Conservation (phyloP, 2,329 filamentous ascomycete species). For the Cercospora sp. region DNA sequence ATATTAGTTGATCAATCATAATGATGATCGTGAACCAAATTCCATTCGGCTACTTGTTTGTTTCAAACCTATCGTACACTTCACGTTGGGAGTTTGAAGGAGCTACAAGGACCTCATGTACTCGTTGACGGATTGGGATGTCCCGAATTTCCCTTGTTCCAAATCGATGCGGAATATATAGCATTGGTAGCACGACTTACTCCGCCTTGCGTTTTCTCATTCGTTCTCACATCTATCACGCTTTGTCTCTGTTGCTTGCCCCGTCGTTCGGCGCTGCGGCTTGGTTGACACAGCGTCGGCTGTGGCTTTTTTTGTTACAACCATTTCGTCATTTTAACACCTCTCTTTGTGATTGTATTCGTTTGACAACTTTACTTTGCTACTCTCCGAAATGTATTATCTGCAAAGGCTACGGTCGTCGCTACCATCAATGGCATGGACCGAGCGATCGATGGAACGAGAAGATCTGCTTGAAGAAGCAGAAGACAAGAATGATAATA, state of each 20-base stretch:
- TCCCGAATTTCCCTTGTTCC: neutral
- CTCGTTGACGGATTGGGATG: neutral
- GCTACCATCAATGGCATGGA: neutral
- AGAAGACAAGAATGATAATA: neutral
- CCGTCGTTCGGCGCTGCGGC: neutral
- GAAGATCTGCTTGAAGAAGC: conserved; percentile 5
- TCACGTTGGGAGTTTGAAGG: neutral
- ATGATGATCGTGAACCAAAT: neutral
- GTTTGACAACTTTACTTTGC: neutral
- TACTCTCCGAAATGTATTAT: neutral
- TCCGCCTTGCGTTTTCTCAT: neutral
- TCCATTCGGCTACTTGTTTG: neutral
- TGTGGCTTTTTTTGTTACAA: neutral
- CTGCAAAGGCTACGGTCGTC: neutral
- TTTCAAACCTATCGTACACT: neutral
- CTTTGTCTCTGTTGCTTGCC: neutral
- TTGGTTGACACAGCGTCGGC: neutral
- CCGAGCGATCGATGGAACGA: conserved; percentile 7
- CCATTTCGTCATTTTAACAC: neutral
- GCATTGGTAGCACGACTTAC: neutral
- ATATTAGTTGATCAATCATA: neutral
- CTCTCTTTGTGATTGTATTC: neutral
- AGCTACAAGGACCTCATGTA: neutral
- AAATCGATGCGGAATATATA: neutral
- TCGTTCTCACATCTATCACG: neutral